Evolutionary conservation across 257 asterid genomes (phyloP).

Genomic region (Prunella vulgaris): DNA sequence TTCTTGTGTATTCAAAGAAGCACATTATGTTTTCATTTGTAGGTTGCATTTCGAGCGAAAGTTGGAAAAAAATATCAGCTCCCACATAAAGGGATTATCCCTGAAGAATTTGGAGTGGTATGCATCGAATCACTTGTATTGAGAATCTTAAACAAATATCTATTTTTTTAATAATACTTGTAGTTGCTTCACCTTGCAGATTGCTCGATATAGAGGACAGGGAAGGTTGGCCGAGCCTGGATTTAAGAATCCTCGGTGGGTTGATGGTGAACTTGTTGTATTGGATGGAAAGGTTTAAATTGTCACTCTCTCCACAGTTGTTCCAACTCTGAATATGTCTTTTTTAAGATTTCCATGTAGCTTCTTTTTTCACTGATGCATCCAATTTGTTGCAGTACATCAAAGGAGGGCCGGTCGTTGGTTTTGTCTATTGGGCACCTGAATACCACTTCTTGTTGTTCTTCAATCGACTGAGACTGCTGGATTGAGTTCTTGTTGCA

Average conservation of each 20-base stretch:
- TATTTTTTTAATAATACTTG: slow-evolving; percentile 15
- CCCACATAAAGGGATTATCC: slow-evolving; percentile 91
- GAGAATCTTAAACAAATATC: background rate
- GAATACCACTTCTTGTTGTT: slow-evolving; percentile 80
- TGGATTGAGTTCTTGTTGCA: slow-evolving; percentile 41
- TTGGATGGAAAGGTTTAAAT: slow-evolving; percentile 84
- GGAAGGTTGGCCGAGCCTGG: slow-evolving; percentile 96
- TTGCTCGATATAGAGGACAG: slow-evolving; percentile 95
- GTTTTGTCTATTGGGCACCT: slow-evolving; percentile 92
- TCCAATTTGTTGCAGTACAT: slow-evolving; percentile 58
- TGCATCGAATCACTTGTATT: slow-evolving; percentile 20
- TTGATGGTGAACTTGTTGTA: slow-evolving; percentile 92
- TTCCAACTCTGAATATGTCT: slow-evolving; percentile 1
- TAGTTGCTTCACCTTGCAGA: slow-evolving; percentile 36
- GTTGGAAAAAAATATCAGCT: slow-evolving; percentile 88
- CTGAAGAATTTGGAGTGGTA: slow-evolving; percentile 99
- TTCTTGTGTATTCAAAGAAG: background rate
- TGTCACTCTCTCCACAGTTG: slow-evolving; percentile 2
- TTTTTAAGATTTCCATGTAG: background rate
- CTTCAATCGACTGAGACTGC: slow-evolving; percentile 82
- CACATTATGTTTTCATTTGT: slow-evolving; percentile 19
- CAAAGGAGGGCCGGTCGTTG: slow-evolving; percentile 93
- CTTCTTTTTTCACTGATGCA: slow-evolving; percentile 12
- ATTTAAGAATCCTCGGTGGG: slow-evolving; percentile 82
- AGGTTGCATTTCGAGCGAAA: slow-evolving; percentile 96